Conservation (phyloP, 257 asterid species). For the Fraxinus quadrangulata region DNA sequence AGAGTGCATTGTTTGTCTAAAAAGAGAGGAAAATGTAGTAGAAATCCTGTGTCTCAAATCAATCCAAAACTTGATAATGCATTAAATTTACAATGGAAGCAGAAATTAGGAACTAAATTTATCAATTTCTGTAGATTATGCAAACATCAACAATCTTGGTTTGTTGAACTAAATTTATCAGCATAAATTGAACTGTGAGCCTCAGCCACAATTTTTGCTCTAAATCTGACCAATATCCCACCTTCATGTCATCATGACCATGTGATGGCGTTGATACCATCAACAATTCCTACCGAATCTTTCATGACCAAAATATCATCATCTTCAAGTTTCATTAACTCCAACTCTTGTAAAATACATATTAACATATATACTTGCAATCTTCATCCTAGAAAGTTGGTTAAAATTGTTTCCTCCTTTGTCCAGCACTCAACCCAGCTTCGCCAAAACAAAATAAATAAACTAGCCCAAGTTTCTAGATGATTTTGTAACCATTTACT, state of each 20-base stretch:
- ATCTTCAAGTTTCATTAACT: neutral
- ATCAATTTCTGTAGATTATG: neutral
- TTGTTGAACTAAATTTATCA: no score
- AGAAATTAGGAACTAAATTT: neutral
- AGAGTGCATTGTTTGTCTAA: neutral
- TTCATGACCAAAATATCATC: neutral
- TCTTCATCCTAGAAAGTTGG: neutral
- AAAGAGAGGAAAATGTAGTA: conserved; percentile 3
- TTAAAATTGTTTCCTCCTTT: neutral
- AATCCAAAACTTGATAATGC: conserved; percentile 1
- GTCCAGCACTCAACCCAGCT: conserved; percentile 17
- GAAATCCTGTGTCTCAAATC: conserved; percentile 11
- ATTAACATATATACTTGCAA: neutral
- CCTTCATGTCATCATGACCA: neutral
- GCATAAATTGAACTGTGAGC: neutral
- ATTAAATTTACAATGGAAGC: neutral
- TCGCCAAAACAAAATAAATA: neutral
- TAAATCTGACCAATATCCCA: neutral
- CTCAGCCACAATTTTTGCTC: conserved; percentile 5
- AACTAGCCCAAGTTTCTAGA: neutral
- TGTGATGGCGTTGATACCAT: neutral
- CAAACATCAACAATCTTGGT: neutral
- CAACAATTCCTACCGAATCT: neutral
- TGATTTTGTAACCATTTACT: neutral
- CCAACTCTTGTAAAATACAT: neutral